Conservation (phyloP, 2,329 filamentous ascomycete genomes). For the Chaetomiaceae sp. region DNA sequence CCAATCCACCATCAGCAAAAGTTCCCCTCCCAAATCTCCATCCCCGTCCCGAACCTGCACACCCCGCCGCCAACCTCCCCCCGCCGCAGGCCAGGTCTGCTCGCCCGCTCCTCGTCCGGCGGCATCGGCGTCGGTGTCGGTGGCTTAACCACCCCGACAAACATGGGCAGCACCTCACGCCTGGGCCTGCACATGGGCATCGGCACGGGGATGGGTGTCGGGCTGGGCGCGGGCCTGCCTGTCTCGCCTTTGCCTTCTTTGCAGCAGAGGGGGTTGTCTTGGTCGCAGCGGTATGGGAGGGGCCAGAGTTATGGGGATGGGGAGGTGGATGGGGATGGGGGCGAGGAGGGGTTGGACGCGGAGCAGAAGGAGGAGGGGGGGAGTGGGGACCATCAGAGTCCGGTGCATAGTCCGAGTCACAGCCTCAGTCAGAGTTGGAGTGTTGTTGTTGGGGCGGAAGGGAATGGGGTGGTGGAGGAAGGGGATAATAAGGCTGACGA, state of each 20-base stretch:
- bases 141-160: background rate
- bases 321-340: background rate
- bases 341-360: background rate
- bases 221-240: constrained; percentile 5
- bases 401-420: background rate
- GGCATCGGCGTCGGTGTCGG: background rate
- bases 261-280: background rate
- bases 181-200: constrained; percentile 9
- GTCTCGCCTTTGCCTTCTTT: background rate
- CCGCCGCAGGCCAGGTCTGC: constrained; percentile 6
- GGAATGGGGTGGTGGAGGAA: background rate
- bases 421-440: background rate
- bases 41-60: constrained; percentile 6
- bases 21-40: background rate
- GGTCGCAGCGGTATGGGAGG: background rate
- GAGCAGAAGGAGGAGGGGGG: background rate
- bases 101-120: background rate
- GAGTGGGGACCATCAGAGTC: background rate
- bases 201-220: constrained; percentile 6
- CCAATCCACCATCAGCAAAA: background rate
- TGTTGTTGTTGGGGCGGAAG: background rate
- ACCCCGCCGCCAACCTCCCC: constrained; percentile 14
- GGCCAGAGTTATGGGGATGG: background rate
- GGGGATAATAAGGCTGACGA: background rate
- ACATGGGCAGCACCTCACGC: background rate